phyloP scores from a whole-genome alignment of 164 flowering plant genomes.

The Echeveria elegans region DNA sequence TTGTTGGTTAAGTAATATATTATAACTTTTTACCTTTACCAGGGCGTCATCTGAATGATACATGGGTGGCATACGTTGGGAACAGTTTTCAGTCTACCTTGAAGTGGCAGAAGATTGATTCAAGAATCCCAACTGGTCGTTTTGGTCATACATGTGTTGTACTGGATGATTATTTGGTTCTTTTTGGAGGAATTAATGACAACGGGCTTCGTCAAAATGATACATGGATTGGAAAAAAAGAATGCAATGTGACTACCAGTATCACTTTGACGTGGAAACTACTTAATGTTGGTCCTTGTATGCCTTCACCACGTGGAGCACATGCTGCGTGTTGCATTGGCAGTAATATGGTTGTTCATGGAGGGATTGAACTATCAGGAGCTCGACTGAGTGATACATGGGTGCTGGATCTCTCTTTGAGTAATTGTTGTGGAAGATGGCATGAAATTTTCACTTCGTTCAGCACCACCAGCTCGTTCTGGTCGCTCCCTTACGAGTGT shows the following conservation, averaged over 20 bases:
- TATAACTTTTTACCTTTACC: constrained; percentile 6
- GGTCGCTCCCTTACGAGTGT: constrained; percentile 84
- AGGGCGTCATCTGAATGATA: constrained; percentile 96
- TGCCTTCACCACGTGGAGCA: constrained; percentile 86
- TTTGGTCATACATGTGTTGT: constrained; percentile 81
- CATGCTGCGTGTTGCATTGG: constrained; percentile 72
- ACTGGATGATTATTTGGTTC: constrained; percentile 47
- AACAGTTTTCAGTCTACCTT: constrained; percentile 29
- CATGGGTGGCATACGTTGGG: constrained; percentile 71
- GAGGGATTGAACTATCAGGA: constrained; percentile 73
- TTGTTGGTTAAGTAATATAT: neutral
- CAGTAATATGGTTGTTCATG: constrained; percentile 66
- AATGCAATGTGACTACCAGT: constrained; percentile 26
- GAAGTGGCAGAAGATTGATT: constrained; percentile 54
- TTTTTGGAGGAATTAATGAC: constrained; percentile 93
- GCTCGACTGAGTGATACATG: constrained; percentile 66
- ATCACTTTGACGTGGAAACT: constrained; percentile 57
- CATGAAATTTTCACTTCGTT: constrained; percentile 32
- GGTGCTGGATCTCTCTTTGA: constrained; percentile 63
- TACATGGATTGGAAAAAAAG: constrained; percentile 72
- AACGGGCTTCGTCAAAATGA: constrained; percentile 76
- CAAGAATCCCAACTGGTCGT: constrained; percentile 81
- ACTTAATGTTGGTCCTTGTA: constrained; percentile 46
- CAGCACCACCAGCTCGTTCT: constrained; percentile 77
- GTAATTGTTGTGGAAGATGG: constrained; percentile 47